phyloP scores from a whole-genome alignment of 306 rosid genomes.

The Gillenia trifoliata region DNA sequence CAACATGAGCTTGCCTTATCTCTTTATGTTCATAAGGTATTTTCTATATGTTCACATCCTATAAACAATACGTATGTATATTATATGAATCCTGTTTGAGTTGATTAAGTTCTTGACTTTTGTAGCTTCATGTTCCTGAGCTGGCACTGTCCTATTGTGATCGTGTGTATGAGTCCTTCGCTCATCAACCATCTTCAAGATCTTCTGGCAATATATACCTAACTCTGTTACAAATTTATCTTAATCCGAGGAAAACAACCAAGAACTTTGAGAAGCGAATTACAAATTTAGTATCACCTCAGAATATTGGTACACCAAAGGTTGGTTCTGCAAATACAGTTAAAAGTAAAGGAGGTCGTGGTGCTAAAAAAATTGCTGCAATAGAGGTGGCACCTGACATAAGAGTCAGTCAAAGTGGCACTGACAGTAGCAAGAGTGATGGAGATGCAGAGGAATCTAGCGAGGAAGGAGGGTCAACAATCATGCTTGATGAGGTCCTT shows the following conservation, averaged over 20 bases:
- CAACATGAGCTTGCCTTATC: constrained; percentile 95
- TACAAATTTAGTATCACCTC: constrained; percentile 56
- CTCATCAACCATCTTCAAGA: constrained; percentile 58
- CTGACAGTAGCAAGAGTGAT: constrained; percentile 85
- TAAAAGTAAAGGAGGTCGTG: constrained; percentile 63
- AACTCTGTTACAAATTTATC: constrained; percentile 81
- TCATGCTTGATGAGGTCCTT: constrained; percentile 89
- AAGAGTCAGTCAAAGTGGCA: constrained; percentile 58
- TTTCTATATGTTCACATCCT: constrained; percentile 1
- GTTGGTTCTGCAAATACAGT: constrained; percentile 43
- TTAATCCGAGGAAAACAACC: constrained; percentile 79
- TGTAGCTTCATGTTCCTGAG: constrained; percentile 84
- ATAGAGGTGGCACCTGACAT: constrained; percentile 93
- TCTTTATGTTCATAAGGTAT: constrained; percentile 89
- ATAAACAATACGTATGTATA: background rate
- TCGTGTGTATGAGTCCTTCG: constrained; percentile 62
- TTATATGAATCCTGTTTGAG: constrained; percentile 16
- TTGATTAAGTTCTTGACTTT: constrained; percentile 18
- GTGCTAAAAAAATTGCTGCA: constrained; percentile 72
- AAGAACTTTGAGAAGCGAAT: constrained; percentile 76
- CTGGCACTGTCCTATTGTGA: constrained; percentile 90
- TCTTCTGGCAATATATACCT: constrained; percentile 75
- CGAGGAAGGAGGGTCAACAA: constrained; percentile 59
- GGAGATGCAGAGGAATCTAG: constrained; percentile 71
- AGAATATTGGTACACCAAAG: constrained; percentile 45